Percentiles rank a stretch among this genome's conserved stretches.
Evolutionary conservation across 2,329 filamentous ascomycete genomes (phyloP).

Genomic region (Hawksworthiomyces lignivorus): DNA sequence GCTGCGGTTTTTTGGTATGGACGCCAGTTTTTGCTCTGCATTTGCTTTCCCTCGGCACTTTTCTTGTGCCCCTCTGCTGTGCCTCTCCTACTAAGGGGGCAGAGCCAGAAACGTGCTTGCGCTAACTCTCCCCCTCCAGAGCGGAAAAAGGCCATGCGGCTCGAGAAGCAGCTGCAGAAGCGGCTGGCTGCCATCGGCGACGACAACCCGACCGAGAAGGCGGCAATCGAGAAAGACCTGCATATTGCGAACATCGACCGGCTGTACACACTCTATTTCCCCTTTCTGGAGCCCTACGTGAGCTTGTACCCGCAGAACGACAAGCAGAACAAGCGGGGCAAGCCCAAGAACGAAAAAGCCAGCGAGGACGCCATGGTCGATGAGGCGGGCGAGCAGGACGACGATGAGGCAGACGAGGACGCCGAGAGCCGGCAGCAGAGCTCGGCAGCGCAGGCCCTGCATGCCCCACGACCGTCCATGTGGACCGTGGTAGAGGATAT

Average conservation of each 20-base stretch:
- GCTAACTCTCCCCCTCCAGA: conserved; percentile 35
- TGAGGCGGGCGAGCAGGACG: conserved; percentile 7
- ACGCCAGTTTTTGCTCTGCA: background rate
- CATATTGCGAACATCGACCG: conserved; percentile 66
- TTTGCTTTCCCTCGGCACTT: too few relatives aligned
- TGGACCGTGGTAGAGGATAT: conserved; percentile 61
- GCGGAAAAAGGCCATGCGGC: conserved; percentile 62
- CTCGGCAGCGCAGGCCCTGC: conserved; percentile 34
- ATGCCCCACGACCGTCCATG: conserved; percentile 48
- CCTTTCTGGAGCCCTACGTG: conserved; percentile 63
- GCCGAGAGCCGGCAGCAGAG: conserved; percentile 25
- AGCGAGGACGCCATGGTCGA: conserved; percentile 24
- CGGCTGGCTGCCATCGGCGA: conserved; percentile 46
- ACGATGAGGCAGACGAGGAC: background rate
- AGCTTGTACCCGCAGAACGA: conserved; percentile 43
- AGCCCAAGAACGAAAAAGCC: too few relatives aligned
- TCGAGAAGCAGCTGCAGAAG: conserved; percentile 57
- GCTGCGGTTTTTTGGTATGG: conserved; percentile 72
- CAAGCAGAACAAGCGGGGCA: too few relatives aligned
- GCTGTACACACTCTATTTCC: conserved; percentile 67
- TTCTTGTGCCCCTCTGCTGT: too few relatives aligned
- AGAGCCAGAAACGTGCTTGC: too few relatives aligned
- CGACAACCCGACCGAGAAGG: conserved; percentile 42
- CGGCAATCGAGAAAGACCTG: conserved; percentile 47
- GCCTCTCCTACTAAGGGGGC: too few relatives aligned